These are phyloP conservation scores for Naganishia cerealis DNA, from an alignment of 1,284 basidiomycete genomes.

Conservation along the genomic window DNA sequence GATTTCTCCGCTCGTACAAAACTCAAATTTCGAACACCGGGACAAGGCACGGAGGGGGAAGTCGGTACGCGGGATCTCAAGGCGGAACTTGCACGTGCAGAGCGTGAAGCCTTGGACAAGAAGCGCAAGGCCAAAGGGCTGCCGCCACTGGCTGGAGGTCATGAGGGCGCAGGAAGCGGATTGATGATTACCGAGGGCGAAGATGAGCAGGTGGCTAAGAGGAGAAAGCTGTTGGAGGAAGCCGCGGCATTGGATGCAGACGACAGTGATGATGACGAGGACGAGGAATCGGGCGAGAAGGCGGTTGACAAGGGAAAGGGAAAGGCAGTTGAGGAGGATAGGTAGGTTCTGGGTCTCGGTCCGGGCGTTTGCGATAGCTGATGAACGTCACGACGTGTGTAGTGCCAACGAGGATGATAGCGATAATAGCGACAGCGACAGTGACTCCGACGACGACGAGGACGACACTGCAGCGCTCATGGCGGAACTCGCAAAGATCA, in stretches of 20 bases:
- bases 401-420: constrained; percentile 9
- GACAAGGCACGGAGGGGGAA: constrained; percentile 74
- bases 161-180: constrained; percentile 48
- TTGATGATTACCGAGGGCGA: constrained; percentile 57
- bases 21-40: constrained; percentile 91
- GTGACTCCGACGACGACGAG: constrained; percentile 68
- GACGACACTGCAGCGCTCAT: constrained; percentile 89
- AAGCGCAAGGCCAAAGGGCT: constrained; percentile 82
- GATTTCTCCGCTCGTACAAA: constrained; percentile 92
- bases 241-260: constrained; percentile 82
- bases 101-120: constrained; percentile 77
- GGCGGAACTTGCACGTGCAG: constrained; percentile 75
- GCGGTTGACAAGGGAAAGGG: constrained; percentile 48
- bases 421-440: constrained; percentile 12
- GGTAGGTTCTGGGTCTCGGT: constrained; percentile 36
- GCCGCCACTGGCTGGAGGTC: constrained; percentile 48
- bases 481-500: constrained; percentile 91
- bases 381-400: constrained; percentile 1
- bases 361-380: neutral
- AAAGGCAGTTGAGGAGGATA: constrained; percentile 39
- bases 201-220: constrained; percentile 70
- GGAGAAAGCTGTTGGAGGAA: constrained; percentile 76
- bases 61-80: constrained; percentile 76
- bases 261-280: constrained; percentile 69
- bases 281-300: constrained; percentile 48